These are phyloP conservation scores for Trifolium pratense DNA, from an alignment of 306 rosid species.

Conservation along the genomic window DNA sequence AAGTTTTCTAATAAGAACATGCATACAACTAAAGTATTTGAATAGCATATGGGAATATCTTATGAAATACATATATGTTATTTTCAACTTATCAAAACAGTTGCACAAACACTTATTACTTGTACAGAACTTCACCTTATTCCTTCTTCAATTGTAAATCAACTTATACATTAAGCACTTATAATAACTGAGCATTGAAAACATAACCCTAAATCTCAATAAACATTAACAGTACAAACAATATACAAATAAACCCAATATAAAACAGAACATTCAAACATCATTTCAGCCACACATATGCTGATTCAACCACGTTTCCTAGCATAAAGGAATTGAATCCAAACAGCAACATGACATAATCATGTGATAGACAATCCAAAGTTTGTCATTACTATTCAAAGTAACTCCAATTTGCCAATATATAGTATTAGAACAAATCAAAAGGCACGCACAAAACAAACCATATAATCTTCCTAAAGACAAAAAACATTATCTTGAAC, in stretches of 20 bases:
- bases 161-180: not conserved
- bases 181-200: not conserved
- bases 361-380: not conserved
- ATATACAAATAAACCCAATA: too few species aligned
- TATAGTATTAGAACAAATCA: not conserved
- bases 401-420: not conserved
- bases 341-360: not conserved
- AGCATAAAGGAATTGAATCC: not conserved
- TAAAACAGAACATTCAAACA: not conserved
- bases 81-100: not conserved
- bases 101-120: not conserved
- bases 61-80: not conserved
- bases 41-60: not conserved
- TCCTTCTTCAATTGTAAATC: not conserved
- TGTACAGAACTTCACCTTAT: not conserved
- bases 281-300: not conserved
- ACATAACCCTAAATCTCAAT: not conserved
- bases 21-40: not conserved
- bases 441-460: not conserved
- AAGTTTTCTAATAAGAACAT: not conserved
- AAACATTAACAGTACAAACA: not conserved
- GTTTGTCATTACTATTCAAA: not conserved
- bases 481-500: not conserved
- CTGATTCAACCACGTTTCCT: not conserved
- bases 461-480: not conserved